Base-by-base conservation (phyloP, 345 rosid species). In the Lumnitzera racemosa region DNA sequence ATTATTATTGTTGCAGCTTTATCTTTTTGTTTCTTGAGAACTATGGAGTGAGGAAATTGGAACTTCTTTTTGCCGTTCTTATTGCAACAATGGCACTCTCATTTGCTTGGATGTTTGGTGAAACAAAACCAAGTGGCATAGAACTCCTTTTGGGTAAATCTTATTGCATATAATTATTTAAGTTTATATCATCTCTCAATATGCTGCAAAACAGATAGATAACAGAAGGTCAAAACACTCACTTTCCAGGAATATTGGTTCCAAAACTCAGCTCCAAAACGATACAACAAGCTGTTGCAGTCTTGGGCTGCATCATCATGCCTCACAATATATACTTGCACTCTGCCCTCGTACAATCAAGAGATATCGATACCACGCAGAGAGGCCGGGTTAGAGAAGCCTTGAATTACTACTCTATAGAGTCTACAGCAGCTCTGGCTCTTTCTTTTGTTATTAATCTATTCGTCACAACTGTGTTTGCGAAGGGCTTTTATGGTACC, bases 31-130 rank as follows among this genome's bases (percentile, higher is more conserved):
- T 77, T 59, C 81, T 77, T 11, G 81, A 77, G 73, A 77, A 67
- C 65, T 77, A 70, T 29, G 82, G 82, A 9, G 79, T 78, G 36
- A 78, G 82, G 67, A 78, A 74, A 69, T 15, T 78, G 75, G 82
- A 78, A 53, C 76, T 76, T 9, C 64, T 78, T 53, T 78, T 78
- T 48, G 79, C 76, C 12, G 7, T 74, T 53, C 70, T 78, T 2
- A 74, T 78, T 41, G 82, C 70, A 2, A 55, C 59, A 4, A 78
- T 78, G 82, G 82, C 76, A 5, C 24, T 71, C 17, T 65, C 79
- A 1, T 78, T 78, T 51, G 82, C 79, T 5, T 74, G 79, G 82
- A 74, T 78, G 82, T 78, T 78, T 59, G 76, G 65, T 16, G 74
- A 74, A 10, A 43, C 79, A 46, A 74, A 78, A 59, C 82, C 82